These are phyloP conservation scores for Chaetomium cochliodes DNA, from an alignment of 495 filamentous ascomycete genomes.

Conservation along the genomic window DNA sequence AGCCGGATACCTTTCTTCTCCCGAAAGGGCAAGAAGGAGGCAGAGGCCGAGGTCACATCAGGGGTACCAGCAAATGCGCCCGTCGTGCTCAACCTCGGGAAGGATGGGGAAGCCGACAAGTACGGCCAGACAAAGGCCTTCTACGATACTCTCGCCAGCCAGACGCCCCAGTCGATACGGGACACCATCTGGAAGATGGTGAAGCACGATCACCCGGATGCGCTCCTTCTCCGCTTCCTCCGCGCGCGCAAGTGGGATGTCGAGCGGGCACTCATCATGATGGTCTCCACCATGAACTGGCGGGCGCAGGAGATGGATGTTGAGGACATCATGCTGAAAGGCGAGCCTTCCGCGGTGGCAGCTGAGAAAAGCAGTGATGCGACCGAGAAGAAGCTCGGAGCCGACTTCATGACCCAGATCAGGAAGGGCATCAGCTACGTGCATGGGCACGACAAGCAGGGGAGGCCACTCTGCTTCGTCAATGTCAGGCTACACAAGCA, in stretches of 20 bases:
- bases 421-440: conserved; percentile 93
- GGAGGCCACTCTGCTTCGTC: conserved; percentile 84
- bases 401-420: conserved; percentile 82
- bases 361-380: conserved; percentile 53
- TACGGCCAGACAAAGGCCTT: conserved; percentile 88
- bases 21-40: conserved; percentile 56
- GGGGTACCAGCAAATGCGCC: conserved; percentile 10
- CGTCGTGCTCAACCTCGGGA: conserved; percentile 35
- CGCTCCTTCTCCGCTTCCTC: conserved; percentile 81
- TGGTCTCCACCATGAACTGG: conserved; percentile 94
- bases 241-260: conserved; percentile 96
- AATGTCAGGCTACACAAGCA: conserved; percentile 76
- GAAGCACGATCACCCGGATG: conserved; percentile 92
- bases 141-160: conserved; percentile 70
- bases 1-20: conserved; percentile 63
- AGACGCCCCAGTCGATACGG: conserved; percentile 75
- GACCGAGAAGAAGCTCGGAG: conserved; percentile 61
- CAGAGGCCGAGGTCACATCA: conserved; percentile 39
- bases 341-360: conserved; percentile 65
- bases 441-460: conserved; percentile 81
- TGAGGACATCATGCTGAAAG: conserved; percentile 76
- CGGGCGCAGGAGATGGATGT: conserved; percentile 76
- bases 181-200: conserved; percentile 91
- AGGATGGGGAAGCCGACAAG: conserved; percentile 75
- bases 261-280: conserved; percentile 88